A percentile compares a stretch with the other conserved stretches of the same genome.
These are phyloP conservation scores for Teratosphaeria nubilosa DNA, from an alignment of 2,329 filamentous ascomycete genomes.

Conservation along the genomic window DNA sequence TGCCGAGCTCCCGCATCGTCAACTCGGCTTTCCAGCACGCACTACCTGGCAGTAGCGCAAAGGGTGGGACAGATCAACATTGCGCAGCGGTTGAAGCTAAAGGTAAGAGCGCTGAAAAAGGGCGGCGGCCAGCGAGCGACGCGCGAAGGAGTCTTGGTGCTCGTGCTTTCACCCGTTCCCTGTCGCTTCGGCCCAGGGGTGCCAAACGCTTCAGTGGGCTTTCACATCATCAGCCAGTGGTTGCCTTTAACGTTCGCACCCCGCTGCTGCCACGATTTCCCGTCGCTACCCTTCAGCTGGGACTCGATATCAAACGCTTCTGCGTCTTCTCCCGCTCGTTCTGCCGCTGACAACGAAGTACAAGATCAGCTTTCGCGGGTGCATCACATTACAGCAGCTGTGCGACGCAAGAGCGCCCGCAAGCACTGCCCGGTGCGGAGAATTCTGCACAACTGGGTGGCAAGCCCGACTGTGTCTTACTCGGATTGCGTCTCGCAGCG, in stretches of 20 bases:
- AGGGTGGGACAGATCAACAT: neutral
- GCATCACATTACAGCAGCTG: neutral
- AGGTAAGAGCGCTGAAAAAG: neutral
- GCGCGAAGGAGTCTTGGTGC: neutral
- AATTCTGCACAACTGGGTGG: neutral
- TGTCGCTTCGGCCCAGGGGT: neutral
- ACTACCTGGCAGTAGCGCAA: neutral
- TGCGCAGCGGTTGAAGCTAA: neutral
- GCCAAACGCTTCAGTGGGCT: slow-evolving; percentile 1
- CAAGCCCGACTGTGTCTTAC: neutral
- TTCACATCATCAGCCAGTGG: neutral
- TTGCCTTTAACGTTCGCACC: slow-evolving; percentile 3
- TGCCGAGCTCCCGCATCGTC: neutral
- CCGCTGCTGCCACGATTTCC: slow-evolving; percentile 1
- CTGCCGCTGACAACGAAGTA: slow-evolving; percentile 1
- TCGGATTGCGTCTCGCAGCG: neutral
- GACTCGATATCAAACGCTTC: slow-evolving; percentile 2
- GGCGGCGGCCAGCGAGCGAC: neutral
- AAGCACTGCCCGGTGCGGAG: neutral
- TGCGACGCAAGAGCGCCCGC: neutral
- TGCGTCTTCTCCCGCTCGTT: slow-evolving; percentile 7
- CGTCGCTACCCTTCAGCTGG: slow-evolving; percentile 7
- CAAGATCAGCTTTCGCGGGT: neutral
- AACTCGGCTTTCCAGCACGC: neutral
- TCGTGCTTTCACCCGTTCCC: neutral